Evolutionary conservation across 495 filamentous ascomycete genomes (phyloP), one percentile per base, ranked within the genome.

Genomic region (Tuber calosporum): DNA sequence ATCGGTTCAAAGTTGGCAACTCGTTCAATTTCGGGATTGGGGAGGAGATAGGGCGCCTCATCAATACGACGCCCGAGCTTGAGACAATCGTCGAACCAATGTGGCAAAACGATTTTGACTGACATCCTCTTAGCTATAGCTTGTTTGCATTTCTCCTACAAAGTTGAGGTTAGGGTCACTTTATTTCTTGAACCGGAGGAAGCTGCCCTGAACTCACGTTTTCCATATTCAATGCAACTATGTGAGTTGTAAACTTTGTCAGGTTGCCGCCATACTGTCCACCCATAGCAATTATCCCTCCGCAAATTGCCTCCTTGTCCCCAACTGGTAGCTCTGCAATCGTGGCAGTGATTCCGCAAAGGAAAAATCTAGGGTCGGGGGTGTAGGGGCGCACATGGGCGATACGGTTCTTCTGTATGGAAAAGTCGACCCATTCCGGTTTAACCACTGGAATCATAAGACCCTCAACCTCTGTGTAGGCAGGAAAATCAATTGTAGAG

Each of bases 11-110:
- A 66, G 19, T 68, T 69, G 43, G 67, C 40, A 15, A 81, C 67
- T 76, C n/a, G 68, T 74, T 67, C 77, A 30, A 95, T 91, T 75
- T 93, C 92, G 0, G 96, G 93, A 77, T 97, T 86, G 20, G 96
- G 95, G 19, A 98, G 88, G 34, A 86, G 85, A 81, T 99, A 99
- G 19, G 96, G 95, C 19, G 85, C 83, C 79, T 98, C 95, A 77
- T 92, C 89, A 73, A 99, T 97, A 68, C 91, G 87, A 78, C 90
- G 90, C 48, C 93, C 92, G 66, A 99, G 88, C 82, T 91, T 93
- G 43, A 99, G 87, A 82, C 95, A 99, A 80, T 97, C 94, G 76
- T 98, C 95, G 79, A 99, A 97, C 95, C 96, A 98, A 81, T 99
- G 96, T 40, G 96, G 96, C 69, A 98, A 85, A n/a, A 99, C 91